Conservation (phyloP, 352 stramenopile species). For the Globisporangium acanthophoron region DNA sequence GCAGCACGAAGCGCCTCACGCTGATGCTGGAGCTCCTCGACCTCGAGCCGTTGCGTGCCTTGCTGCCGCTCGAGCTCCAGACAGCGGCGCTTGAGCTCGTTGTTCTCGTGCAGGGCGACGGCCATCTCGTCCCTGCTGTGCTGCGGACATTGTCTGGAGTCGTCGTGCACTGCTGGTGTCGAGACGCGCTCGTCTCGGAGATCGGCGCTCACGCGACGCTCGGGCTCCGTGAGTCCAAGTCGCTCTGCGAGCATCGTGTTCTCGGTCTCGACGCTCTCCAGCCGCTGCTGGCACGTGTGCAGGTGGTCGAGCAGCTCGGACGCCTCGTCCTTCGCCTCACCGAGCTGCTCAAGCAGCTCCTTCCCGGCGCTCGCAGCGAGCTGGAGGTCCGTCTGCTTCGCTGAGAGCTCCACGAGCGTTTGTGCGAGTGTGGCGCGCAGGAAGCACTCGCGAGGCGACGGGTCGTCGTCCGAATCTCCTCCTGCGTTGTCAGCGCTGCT, state of each 20-base stretch:
- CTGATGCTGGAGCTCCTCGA: constrained; percentile 19
- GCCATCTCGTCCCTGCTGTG: constrained; percentile 1
- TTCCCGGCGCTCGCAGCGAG: constrained; percentile 49
- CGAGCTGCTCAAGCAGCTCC: constrained; percentile 36
- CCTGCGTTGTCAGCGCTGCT: too few relatives aligned
- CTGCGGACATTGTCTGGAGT: constrained; percentile 13
- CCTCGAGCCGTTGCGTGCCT: constrained; percentile 18
- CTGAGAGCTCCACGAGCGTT: constrained; percentile 35
- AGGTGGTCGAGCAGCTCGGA: constrained; percentile 21
- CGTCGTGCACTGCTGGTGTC: not conserved
- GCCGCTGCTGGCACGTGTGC: constrained; percentile 18
- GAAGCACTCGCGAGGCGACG: constrained; percentile 16
- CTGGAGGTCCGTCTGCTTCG: constrained; percentile 35
- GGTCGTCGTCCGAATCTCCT: not conserved
- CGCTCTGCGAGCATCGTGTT: constrained; percentile 19
- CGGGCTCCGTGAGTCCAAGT: constrained; percentile 22
- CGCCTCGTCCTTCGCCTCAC: constrained; percentile 19
- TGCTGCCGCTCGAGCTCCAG: constrained; percentile 32
- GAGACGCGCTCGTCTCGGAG: constrained; percentile 2
- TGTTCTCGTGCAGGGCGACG: constrained; percentile 4
- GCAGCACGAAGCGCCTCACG: constrained; percentile 20
- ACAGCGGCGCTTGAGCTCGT: constrained; percentile 38
- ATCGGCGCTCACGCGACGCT: constrained; percentile 5
- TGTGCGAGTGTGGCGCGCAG: constrained; percentile 31
- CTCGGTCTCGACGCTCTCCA: constrained; percentile 16